A percentile compares a stretch with the other conserved stretches of the same genome.
phyloP scores from a whole-genome alignment of 768 basidiomycete genomes.

The Sporobolomyces pararoseus region DNA sequence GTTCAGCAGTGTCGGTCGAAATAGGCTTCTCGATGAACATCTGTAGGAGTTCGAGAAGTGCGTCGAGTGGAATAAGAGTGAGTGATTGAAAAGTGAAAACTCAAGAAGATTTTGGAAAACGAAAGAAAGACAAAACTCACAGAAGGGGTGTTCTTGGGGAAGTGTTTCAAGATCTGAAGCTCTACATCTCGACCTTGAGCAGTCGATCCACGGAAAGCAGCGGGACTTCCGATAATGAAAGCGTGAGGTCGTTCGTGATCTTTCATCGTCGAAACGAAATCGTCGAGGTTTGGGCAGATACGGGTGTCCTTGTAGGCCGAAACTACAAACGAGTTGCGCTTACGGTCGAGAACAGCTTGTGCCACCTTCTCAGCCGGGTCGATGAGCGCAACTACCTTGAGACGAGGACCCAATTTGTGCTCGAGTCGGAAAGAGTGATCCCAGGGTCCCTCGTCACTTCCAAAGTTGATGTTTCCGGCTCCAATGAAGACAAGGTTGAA shows the following conservation, averaged over 20 bases:
- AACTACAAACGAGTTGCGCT: conserved; percentile 86
- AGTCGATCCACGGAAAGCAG: conserved; percentile 44
- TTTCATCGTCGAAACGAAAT: conserved; percentile 42
- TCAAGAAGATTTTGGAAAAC: too few species aligned
- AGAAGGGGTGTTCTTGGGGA: conserved; percentile 51
- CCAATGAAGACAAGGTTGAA: conserved; percentile 85
- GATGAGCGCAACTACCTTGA: conserved; percentile 91
- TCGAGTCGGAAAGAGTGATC: conserved; percentile 55
- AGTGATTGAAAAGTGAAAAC: not conserved
- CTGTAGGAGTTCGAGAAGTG: not conserved
- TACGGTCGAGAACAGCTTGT: conserved; percentile 72
- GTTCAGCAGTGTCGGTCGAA: conserved; percentile 40
- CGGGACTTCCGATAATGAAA: conserved; percentile 44
- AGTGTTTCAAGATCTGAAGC: conserved; percentile 51
- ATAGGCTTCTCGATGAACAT: conserved; percentile 47
- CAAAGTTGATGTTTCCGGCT: conserved; percentile 98
- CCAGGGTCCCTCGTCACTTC: conserved; percentile 34
- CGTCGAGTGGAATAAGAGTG: not conserved
- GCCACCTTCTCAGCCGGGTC: conserved; percentile 85
- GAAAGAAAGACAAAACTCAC: conserved; percentile 27
- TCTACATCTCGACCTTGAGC: conserved; percentile 43
- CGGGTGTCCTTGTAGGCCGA: conserved; percentile 88
- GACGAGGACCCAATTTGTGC: conserved; percentile 81
- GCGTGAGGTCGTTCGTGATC: conserved; percentile 39
- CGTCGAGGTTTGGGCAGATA: conserved; percentile 58